Percentiles rank a stretch among this genome's conserved stretches.
Evolutionary conservation across 2,329 filamentous ascomycete species (phyloP).

Genomic region (Arthrobotrys musiformis): DNA sequence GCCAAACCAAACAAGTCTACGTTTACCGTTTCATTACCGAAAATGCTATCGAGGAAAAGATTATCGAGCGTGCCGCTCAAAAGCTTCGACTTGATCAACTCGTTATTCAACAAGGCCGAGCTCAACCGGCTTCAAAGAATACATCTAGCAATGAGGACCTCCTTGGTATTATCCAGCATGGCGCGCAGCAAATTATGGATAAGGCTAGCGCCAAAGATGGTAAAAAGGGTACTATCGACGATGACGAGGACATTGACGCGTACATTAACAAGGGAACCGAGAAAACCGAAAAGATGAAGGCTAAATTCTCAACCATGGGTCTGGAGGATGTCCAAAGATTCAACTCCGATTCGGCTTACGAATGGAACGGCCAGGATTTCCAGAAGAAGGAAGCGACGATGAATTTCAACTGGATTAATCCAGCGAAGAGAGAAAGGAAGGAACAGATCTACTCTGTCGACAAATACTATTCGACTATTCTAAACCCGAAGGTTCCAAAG

Average conservation of each 20-base stretch:
- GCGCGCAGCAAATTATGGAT: constrained; percentile 94
- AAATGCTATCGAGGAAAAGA: constrained; percentile 98
- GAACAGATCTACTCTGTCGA: constrained; percentile 98
- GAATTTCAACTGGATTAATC: constrained; percentile 96
- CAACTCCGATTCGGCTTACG: constrained; percentile 94
- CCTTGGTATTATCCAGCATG: constrained; percentile 97
- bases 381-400: constrained; percentile 91
- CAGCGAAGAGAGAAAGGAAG: constrained; percentile 96
- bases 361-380: constrained; percentile 99
- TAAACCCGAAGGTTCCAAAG: constrained; percentile 75
- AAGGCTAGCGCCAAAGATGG: constrained; percentile 69
- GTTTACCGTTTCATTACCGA: constrained; percentile 98
- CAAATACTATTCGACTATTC: constrained; percentile 94
- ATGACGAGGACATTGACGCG: constrained; percentile 89
- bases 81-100: constrained; percentile 96
- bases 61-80: constrained; percentile 93
- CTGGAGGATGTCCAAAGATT: constrained; percentile 98
- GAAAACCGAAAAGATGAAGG: constrained; percentile 87
- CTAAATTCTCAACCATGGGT: constrained; percentile 95
- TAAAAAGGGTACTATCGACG: constrained; percentile 68
- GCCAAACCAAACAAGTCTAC: constrained; percentile 96
- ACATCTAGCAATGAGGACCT: constrained; percentile 88
- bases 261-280: constrained; percentile 88
- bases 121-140: constrained; percentile 88
- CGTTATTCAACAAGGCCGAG: constrained; percentile 96